These are phyloP conservation scores for Rhodotorula sp. DNA, from an alignment of 1,284 basidiomycete species.

Conservation along the genomic window DNA sequence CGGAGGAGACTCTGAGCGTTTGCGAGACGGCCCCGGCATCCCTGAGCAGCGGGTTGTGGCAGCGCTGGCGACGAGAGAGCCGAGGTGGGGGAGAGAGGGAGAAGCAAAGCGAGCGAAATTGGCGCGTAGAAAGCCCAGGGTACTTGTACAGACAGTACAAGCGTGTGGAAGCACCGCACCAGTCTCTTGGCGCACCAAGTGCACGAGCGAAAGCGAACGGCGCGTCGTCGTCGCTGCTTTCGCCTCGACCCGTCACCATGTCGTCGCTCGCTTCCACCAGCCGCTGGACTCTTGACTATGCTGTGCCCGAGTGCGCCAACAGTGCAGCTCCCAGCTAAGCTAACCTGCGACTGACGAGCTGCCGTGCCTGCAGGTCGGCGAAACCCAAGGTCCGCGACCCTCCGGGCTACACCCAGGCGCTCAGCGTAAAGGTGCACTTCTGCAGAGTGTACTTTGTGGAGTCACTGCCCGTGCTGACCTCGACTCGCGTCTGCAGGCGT, in stretches of 20 bases:
- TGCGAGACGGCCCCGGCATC: not conserved
- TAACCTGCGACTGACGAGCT: not conserved
- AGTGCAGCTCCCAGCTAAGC: no score
- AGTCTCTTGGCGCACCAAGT: not conserved
- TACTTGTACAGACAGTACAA: no score
- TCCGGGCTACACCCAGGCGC: constrained; percentile 20
- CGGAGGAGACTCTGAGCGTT: not conserved
- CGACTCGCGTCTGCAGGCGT: not conserved
- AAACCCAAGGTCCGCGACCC: constrained; percentile 13
- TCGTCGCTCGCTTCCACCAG: not conserved
- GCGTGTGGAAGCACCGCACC: not conserved
- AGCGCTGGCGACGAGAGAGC: not conserved
- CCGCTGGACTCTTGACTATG: constrained; percentile 30
- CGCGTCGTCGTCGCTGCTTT: not conserved
- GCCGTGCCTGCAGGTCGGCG: not conserved
- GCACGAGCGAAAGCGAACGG: not conserved
- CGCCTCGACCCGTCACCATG: not conserved
- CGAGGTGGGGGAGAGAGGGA: no score
- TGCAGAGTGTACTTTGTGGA: no score
- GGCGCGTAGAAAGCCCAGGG: not conserved
- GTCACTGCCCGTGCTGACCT: rapidly evolving
- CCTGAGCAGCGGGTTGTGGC: not conserved
- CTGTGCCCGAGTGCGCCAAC: not conserved
- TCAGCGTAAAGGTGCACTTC: constrained; percentile 11
- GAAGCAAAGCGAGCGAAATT: not conserved